These are phyloP conservation scores for Flaveria brownii DNA, from an alignment of 129 eudicot species.

Conservation along the genomic window DNA sequence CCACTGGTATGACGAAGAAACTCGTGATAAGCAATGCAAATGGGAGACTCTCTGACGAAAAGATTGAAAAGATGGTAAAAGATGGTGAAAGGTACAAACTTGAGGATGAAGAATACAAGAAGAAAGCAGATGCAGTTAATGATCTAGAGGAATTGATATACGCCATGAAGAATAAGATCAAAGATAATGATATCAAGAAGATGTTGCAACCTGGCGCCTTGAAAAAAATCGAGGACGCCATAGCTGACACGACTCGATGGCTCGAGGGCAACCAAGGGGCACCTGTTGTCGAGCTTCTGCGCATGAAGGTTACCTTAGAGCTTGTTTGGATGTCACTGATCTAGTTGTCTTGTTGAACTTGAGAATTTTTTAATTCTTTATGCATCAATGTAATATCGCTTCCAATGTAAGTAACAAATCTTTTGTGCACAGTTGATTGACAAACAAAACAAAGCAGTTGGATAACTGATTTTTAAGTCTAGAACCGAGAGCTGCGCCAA, in stretches of 20 bases:
- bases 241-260: background rate
- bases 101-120: slow-evolving; percentile 2
- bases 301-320: slow-evolving; percentile 4
- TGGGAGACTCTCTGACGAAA: background rate
- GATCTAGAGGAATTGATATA: background rate
- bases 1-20: background rate
- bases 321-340: background rate
- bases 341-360: background rate
- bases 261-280: slow-evolving; percentile 1
- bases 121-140: background rate
- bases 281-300: background rate
- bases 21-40: background rate
- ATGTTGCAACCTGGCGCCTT: background rate
- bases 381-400: no score
- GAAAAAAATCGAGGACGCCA: background rate
- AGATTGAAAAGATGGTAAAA: slow-evolving; percentile 11
- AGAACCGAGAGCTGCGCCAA: no score
- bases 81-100: background rate
- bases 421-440: no score
- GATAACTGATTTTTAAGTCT: no score
- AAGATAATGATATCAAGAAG: background rate
- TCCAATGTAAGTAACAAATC: no score
- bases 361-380: no score
- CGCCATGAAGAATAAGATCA: slow-evolving; percentile 2
- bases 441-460: no score